Evolutionary conservation across 2,329 filamentous ascomycete species (phyloP).

Genomic region (Aspergillus clavatus): DNA sequence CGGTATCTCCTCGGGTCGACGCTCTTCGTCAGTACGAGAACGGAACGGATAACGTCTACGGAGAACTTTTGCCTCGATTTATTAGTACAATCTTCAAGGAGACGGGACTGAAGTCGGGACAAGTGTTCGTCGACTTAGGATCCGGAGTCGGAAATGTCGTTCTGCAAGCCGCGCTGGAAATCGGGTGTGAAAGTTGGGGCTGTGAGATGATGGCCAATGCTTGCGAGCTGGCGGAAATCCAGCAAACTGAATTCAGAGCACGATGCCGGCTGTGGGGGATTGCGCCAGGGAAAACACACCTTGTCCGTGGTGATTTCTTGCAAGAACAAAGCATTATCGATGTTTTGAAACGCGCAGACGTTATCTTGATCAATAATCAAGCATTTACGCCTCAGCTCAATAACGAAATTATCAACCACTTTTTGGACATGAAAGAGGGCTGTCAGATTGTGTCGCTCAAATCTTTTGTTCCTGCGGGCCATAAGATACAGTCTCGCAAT

Average conservation of each 20-base stretch:
- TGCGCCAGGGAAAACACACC: constrained; percentile 68
- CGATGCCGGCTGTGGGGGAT: constrained; percentile 88
- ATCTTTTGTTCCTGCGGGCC: constrained; percentile 77
- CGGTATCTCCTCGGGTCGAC: constrained; percentile 83
- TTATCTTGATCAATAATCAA: constrained; percentile 97
- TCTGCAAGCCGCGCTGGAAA: constrained; percentile 85
- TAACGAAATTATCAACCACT: constrained; percentile 77
- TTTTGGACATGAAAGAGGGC: constrained; percentile 86
- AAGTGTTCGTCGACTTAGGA: constrained; percentile 90
- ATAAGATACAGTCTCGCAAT: constrained; percentile 68
- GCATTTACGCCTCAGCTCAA: constrained; percentile 88
- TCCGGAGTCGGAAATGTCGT: constrained; percentile 96
- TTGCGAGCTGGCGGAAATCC: constrained; percentile 72
- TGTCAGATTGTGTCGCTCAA: constrained; percentile 88
- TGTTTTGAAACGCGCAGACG: constrained; percentile 77
- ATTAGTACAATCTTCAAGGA: constrained; percentile 76
- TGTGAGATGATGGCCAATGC: constrained; percentile 95
- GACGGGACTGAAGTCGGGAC: constrained; percentile 70
- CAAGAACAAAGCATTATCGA: constrained; percentile 65
- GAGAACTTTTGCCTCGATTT: constrained; percentile 82
- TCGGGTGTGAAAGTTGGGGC: constrained; percentile 91
- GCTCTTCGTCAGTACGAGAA: constrained; percentile 79
- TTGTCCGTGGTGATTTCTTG: constrained; percentile 81
- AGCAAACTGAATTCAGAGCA: constrained; percentile 77
- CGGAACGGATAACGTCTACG: constrained; percentile 90